Conservation (phyloP, 1,139 yeast genomes). For the Lodderomyces parapsilosis region DNA sequence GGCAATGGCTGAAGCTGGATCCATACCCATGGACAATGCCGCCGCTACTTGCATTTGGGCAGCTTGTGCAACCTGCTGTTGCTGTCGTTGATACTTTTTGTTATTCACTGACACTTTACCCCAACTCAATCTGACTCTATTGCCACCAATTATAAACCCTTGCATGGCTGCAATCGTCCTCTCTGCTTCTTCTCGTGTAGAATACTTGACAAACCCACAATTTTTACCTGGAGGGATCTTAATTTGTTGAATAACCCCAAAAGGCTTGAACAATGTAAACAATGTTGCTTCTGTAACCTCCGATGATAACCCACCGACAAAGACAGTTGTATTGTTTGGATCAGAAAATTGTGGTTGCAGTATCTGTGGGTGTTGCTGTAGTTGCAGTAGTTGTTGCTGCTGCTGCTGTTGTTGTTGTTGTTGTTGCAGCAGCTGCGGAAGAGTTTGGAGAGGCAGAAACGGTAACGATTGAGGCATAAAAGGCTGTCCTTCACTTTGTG, state of each 20-base stretch:
- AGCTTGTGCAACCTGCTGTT: constrained; percentile 30
- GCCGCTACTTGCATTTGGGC: constrained; percentile 38
- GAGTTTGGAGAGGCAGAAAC: constrained; percentile 22
- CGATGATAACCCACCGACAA: constrained; percentile 83
- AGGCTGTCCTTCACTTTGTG: constrained; percentile 1
- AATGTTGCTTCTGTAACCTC: constrained; percentile 77
- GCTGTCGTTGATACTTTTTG: constrained; percentile 34
- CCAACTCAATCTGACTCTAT: constrained; percentile 85
- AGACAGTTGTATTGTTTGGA: constrained; percentile 88
- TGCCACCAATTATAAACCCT: constrained; percentile 86
- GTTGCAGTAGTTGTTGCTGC: constrained; percentile 18
- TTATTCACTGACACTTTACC: constrained; percentile 56
- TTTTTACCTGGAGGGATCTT: constrained; percentile 91
- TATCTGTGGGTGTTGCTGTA: constrained; percentile 20
- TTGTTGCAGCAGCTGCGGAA: constrained; percentile 23
- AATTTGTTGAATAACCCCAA: constrained; percentile 81
- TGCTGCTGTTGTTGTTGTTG: too few relatives aligned
- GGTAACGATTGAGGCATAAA: neutral
- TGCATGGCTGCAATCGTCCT: constrained; percentile 90
- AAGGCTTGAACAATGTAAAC: constrained; percentile 72
- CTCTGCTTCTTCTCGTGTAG: constrained; percentile 80
- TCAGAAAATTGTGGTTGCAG: constrained; percentile 55
- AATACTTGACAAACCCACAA: constrained; percentile 89
- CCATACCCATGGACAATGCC: constrained; percentile 37
- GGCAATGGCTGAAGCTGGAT: constrained; percentile 31